A percentile compares a stretch with the other conserved stretches of the same genome.
Evolutionary conservation across 1,284 basidiomycete species (phyloP).

Genomic region (Inonotus obliquus): DNA sequence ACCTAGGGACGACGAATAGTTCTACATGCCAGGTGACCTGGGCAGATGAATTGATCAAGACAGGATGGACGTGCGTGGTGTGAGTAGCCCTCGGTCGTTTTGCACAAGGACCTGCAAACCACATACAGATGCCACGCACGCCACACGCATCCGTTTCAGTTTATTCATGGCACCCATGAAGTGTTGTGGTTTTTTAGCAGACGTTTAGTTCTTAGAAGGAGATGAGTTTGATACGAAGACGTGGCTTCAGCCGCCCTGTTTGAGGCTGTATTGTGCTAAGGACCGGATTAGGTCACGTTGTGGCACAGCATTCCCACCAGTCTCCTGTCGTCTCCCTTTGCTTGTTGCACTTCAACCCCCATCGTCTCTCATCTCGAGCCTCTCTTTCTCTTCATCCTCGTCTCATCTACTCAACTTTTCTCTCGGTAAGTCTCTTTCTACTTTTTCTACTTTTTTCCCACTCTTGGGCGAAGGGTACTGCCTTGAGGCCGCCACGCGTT

Average conservation of each 20-base stretch:
- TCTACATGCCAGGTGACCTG: too few species aligned
- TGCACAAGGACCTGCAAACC: not conserved
- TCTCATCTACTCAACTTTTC: constrained; percentile 20
- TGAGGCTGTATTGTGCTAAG: not conserved
- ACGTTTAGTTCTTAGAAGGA: not conserved
- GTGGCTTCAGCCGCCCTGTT: not conserved
- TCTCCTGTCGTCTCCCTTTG: constrained; percentile 31
- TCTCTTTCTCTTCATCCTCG: constrained; percentile 28
- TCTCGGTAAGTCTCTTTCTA: constrained; percentile 24
- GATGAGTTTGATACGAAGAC: not conserved
- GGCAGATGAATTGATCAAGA: too few species aligned
- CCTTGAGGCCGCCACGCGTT: constrained; percentile 16
- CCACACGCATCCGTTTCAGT: not conserved
- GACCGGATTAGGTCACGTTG: constrained; percentile 2
- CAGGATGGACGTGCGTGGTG: too few species aligned
- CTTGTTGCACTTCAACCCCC: constrained; percentile 26
- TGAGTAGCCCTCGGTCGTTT: too few species aligned
- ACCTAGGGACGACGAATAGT: too few species aligned
- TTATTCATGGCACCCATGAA: not conserved
- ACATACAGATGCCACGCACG: not conserved
- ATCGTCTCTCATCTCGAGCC: constrained; percentile 25
- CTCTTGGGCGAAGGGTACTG: constrained; percentile 11
- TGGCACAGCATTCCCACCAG: constrained; percentile 26
- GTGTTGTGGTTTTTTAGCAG: not conserved
- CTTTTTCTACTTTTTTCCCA: not conserved